Percentiles rank a stretch among this genome's conserved stretches.
Conservation (phyloP, 495 filamentous ascomycete species). For the Hypomontagnella monticulosa region DNA sequence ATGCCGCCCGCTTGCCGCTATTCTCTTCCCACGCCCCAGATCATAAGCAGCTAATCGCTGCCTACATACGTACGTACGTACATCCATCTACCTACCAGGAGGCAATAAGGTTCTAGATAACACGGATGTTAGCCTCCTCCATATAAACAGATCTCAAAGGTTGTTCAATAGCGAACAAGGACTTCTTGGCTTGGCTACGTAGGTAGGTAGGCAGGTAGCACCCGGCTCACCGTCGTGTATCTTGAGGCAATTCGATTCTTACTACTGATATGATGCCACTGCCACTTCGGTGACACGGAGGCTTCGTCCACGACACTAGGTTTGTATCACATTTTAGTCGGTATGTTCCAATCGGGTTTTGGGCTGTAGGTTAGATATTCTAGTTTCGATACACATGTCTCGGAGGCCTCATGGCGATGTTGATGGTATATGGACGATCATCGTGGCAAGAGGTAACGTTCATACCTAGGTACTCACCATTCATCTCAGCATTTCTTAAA, state of each 20-base stretch:
- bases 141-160: not conserved
- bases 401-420: conserved; percentile 10
- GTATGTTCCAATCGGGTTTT: conserved; percentile 33
- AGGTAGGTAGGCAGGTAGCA: conserved; percentile 20
- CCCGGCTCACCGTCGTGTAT: conserved; percentile 21
- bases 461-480: conserved; percentile 3
- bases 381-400: conserved; percentile 32
- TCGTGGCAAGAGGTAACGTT: conserved; percentile 25
- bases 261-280: conserved; percentile 16
- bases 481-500: not conserved
- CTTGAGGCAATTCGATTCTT: conserved; percentile 31
- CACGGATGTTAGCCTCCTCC: conserved; percentile 18
- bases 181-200: conserved; percentile 15
- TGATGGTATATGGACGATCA: conserved; percentile 10
- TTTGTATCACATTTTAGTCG: conserved; percentile 9
- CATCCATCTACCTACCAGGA: not conserved
- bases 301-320: conserved; percentile 7
- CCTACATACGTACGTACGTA: no score
- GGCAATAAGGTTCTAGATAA: conserved; percentile 3
- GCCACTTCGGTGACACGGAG: conserved; percentile 22
- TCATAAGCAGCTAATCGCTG: conserved; percentile 6
- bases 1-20: conserved; percentile 27
- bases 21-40: conserved; percentile 26
- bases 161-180: conserved; percentile 11
- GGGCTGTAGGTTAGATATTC: conserved; percentile 24